Percentiles rank a stretch among this genome's conserved stretches.
Evolutionary conservation across 176 grass and related monocot species (phyloP).

Genomic region (Cocos nucifera): DNA sequence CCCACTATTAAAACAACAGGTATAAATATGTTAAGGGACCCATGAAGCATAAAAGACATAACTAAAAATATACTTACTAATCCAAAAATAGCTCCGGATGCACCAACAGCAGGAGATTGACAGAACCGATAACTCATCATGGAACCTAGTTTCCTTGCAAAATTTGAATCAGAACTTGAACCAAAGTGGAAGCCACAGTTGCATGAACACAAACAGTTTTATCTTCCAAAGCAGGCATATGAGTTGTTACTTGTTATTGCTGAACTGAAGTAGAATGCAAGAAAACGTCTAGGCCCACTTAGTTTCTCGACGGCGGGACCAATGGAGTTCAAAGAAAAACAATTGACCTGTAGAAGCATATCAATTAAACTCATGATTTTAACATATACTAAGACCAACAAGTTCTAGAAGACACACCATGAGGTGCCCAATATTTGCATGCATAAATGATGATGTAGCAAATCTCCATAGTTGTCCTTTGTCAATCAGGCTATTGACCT

Average conservation of each 20-base stretch:
- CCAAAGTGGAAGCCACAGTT: constrained; percentile 1
- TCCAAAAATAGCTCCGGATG: constrained; percentile 88
- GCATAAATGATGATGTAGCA: constrained; percentile 70
- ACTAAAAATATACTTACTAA: constrained; percentile 35
- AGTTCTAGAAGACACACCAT: constrained; percentile 33
- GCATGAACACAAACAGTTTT: not conserved
- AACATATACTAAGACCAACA: not conserved
- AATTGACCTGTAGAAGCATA: constrained; percentile 52
- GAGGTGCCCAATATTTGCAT: constrained; percentile 75
- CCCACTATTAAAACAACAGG: too few relatives aligned
- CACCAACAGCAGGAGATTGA: constrained; percentile 58
- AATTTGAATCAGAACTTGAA: constrained; percentile 17
- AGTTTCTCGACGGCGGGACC: constrained; percentile 70
- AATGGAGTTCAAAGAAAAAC: constrained; percentile 92
- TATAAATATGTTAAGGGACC: not conserved
- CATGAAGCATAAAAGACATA: not conserved
- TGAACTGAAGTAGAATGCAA: constrained; percentile 76
- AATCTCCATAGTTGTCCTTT: constrained; percentile 85
- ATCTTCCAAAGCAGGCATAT: constrained; percentile 1
- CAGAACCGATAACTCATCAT: constrained; percentile 67
- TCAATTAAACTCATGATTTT: too few relatives aligned
- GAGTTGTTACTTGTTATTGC: constrained; percentile 53
- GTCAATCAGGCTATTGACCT: constrained; percentile 90
- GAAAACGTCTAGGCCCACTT: constrained; percentile 56
- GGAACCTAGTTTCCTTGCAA: constrained; percentile 55